These are phyloP conservation scores for Mucor racemosus DNA, from an alignment of 371 early-diverging fungal species.

Conservation along the genomic window DNA sequence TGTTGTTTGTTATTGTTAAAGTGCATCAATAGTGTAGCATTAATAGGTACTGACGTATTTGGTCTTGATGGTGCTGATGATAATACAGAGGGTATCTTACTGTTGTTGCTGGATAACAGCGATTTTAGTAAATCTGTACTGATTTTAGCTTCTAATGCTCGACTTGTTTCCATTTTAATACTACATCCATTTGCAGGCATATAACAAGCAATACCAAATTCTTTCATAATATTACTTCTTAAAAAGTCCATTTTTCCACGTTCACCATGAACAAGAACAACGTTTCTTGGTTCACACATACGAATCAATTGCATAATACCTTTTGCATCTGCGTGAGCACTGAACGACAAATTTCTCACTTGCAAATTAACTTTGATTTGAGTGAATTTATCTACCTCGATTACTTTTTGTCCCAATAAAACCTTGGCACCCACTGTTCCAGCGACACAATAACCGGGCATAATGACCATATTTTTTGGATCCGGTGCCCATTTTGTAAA, in stretches of 20 bases:
- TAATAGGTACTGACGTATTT: constrained; percentile 22
- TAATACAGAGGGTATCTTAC: background rate
- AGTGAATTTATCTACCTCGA: constrained; percentile 81
- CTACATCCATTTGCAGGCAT: constrained; percentile 90
- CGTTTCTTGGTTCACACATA: constrained; percentile 92
- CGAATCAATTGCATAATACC: constrained; percentile 98
- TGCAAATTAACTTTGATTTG: constrained; percentile 86
- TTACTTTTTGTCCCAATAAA: constrained; percentile 83
- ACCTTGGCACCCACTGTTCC: constrained; percentile 97
- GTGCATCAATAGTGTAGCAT: constrained; percentile 27
- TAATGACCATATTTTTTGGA: constrained; percentile 90
- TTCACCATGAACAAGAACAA: constrained; percentile 99
- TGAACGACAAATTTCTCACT: constrained; percentile 96
- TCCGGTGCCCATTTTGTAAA: constrained; percentile 92
- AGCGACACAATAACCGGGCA: constrained; percentile 94
- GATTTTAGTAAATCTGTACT: constrained; percentile 59
- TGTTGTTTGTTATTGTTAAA: constrained; percentile 17
- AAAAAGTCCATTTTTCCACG: constrained; percentile 88
- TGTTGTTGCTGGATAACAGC: constrained; percentile 14
- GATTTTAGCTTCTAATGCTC: constrained; percentile 61
- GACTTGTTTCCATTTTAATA: constrained; percentile 68
- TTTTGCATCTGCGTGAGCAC: constrained; percentile 99
- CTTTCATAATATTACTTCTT: constrained; percentile 81
- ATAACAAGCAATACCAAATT: constrained; percentile 85
- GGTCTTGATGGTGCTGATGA: constrained; percentile 8